Evolutionary conservation across 1,139 yeast genomes (phyloP), one percentile per base, ranked within the genome.

Genomic region (Yamadazyma trypodendri): DNA sequence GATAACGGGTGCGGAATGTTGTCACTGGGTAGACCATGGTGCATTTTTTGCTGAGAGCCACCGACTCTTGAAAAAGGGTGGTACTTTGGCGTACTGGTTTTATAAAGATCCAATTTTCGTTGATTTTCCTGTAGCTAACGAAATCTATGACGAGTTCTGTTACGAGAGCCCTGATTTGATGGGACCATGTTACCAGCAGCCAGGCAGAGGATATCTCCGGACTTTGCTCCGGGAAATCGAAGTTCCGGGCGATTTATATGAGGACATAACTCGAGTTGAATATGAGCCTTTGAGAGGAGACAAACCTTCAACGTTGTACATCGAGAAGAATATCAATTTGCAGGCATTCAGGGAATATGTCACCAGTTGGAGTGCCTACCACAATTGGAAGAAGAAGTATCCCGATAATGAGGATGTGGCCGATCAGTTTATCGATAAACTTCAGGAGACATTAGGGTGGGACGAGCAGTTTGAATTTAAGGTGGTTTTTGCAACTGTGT

Each of bases 41-140:
- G 46, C 48, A 23, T 84, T 83, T 58, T 77, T 80, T 52, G 48
- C 55, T 8, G 78, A 76, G 39, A 70, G 75, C 24, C 57, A 63
- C 23, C 58, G 77, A 10, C 61, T 79, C 9, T 63, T 87, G 42
- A 74, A 71, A 43, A 65, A 73, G 0, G 70, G 69, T 16, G 95
- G 90, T 1, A 79, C 86, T 1, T 59, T 87, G 36, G 84, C 88
- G 0, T 77, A 75, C 48, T 86, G 92, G 86, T 84, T 85, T n/a
- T 87, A 87, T 54, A 76, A 76, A 29, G 92, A 86, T 51, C 87
- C 88, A 0, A 60, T 70, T 1, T 75, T 77, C 43, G 56, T 65
- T 15, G 72, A 62, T 6, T 55, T 48, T 32, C 71, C 76, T 1
- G 45, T 52, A 34, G 77, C 77, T 1, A 66, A 72, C 36, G 62